Evolutionary conservation across 352 stramenopile species (phyloP), one percentile per base, ranked within the genome.

Genomic region (Elongisporangium prolatum): DNA sequence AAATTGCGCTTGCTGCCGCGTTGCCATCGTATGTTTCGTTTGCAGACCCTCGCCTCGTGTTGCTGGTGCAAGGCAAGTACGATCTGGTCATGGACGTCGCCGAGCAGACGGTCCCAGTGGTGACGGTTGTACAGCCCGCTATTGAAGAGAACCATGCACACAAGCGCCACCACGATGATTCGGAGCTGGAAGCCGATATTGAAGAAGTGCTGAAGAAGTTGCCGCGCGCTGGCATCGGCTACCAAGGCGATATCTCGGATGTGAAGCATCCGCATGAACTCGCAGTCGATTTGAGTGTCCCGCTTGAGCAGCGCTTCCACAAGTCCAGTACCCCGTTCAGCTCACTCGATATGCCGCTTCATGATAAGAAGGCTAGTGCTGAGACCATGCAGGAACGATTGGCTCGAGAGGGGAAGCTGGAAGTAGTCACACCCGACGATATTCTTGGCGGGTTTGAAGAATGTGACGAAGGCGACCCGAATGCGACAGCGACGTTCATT

Each of bases 371-470:
- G 9, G 66, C 79, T 25, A 74, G 65, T n/a, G 71, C 63, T 17
- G 34, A 11, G 48, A 25, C 20, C 11, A 40, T 22, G 3, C 65
- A 65, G 16, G 54, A 71, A 21, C 65, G 66, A 51, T 28, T 48
- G 21, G 13, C 59, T 59, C 28, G 56, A 49, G 10, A 40, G 28
- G 28, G 28, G 4, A 52, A 54, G 13, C 59, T 91, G 4, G 80
- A 92, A 59, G 65, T 89, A 3, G 81, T 80, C 2, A 93, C 83
- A 10, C 72, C 80, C 28, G 85, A 94, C 4, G 89, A 83, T 25
- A 81, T 94, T 52, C 75, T 94, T 18, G 79, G 77, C 20, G 83
- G 82, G 2, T 89, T 86, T 60, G 83, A 94, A 61, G 85, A 94
- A 55, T 93, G 85, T 55, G 85, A 94, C 48, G 84, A 80, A 57